A percentile compares a stretch with the other conserved stretches of the same genome.
These are phyloP conservation scores for Debaryomyces subglobosus DNA, from an alignment of 1,139 yeast genomes.

Conservation along the genomic window DNA sequence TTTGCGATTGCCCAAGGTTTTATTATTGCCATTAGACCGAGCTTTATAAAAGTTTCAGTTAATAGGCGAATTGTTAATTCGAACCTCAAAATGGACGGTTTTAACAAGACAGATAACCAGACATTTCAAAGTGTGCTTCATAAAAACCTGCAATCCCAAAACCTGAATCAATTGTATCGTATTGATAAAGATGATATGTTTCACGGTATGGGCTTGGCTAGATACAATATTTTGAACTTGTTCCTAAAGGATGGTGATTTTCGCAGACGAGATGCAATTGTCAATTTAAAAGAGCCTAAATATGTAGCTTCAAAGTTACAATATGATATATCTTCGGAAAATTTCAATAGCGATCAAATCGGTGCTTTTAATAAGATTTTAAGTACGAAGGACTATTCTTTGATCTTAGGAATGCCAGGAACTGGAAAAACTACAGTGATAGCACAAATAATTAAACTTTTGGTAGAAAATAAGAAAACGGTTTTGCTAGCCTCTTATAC, in stretches of 20 bases:
- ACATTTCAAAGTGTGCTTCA: constrained; percentile 50
- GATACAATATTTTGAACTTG: constrained; percentile 73
- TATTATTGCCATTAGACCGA: constrained; percentile 46
- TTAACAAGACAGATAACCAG: constrained; percentile 50
- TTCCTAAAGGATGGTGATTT: constrained; percentile 59
- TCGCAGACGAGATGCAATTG: constrained; percentile 58
- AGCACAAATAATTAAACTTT: constrained; percentile 65
- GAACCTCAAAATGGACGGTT: constrained; percentile 40
- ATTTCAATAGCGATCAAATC: constrained; percentile 65
- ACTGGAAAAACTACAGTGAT: constrained; percentile 97
- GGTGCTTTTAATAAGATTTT: constrained; percentile 68
- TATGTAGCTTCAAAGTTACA: constrained; percentile 12
- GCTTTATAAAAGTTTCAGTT: constrained; percentile 45
- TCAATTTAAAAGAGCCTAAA: constrained; percentile 51
- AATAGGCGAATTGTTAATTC: constrained; percentile 55
- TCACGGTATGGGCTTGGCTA: constrained; percentile 73
- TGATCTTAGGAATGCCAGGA: constrained; percentile 97
- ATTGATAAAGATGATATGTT: constrained; percentile 82
- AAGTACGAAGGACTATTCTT: constrained; percentile 70
- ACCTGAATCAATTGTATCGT: constrained; percentile 31
- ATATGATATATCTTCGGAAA: not conserved
- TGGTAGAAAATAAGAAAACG: constrained; percentile 63
- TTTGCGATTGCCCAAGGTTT: constrained; percentile 71
- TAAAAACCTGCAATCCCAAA: constrained; percentile 13
- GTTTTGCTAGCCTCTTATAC: constrained; percentile 86